Evolutionary conservation across 371 early-diverging fungal species (phyloP), one percentile per base, ranked within the genome.

Genomic region (Batrachochytrium dendrobatidis): DNA sequence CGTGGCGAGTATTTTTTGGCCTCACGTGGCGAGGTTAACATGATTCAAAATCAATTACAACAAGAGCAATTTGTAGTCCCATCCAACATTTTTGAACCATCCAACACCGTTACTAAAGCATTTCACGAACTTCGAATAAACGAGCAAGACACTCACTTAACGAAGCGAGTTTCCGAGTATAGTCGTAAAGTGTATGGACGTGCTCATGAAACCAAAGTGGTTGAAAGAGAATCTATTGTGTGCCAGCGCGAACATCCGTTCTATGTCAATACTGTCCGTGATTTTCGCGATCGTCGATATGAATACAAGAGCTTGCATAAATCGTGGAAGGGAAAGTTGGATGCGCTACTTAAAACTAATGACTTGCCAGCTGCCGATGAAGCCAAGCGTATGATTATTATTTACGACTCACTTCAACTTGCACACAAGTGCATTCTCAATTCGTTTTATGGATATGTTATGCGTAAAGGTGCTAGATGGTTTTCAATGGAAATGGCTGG

Each of bases 401-500:
- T 99, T 31, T 98, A 92, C 63, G 99, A 98, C 67, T 98, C 98
- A 4, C 80, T 99, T 56, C 99, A 99, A 66, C 72, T 98, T 46
- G 99, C 99, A 10, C 99, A 99, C 84, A 99, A 99, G 81, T 67
- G 67, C 51, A 80, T 82, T 56, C 65, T 87, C 31, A 99, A 99
- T 74, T 99, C 99, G 0, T 99, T 99, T 76, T 99, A 99, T 70
- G 99, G 99, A 28, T 99, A 99, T 79, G 99, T 99, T 31, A 99
- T 99, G 99, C 84, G 98, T 62, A 98, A 95, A 73, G 99, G 98
- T 34, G 91, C 98, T 0, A 88, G 99, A 55, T 99, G 99, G 99
- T 95, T 94, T 71, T 97, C 98, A 0, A 86, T 99, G 83, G 99
- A 99, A 73, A 99, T 99, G 99, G 99, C 98, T 0, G 99, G 99